A percentile compares a stretch with the other conserved stretches of the same genome.
phyloP scores from a whole-genome alignment of 1,139 yeast species.

The Meyerozyma smithsonii region DNA sequence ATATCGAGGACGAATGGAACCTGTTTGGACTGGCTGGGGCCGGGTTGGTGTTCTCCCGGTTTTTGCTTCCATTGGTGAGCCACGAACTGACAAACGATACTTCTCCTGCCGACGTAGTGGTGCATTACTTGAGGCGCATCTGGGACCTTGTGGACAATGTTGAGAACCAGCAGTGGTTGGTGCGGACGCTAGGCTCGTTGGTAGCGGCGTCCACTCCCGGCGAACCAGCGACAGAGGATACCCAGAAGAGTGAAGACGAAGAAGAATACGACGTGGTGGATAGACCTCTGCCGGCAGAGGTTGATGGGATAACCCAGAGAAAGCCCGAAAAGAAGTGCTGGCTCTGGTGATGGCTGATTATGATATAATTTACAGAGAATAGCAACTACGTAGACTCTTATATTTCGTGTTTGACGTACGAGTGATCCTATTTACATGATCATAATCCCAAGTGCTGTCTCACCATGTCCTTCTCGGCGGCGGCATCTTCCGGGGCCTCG shows the following conservation, averaged over 20 bases:
- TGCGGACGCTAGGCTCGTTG: background rate
- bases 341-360: slow-evolving; percentile 21
- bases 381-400: slow-evolving; percentile 3
- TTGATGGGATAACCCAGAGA: slow-evolving; percentile 13
- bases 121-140: slow-evolving; percentile 7
- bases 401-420: slow-evolving; percentile 4
- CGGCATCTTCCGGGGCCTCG: slow-evolving; percentile 32
- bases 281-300: slow-evolving; percentile 19
- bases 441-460: slow-evolving; percentile 20
- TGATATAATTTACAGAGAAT: slow-evolving; percentile 1
- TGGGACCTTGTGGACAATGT: slow-evolving; percentile 2
- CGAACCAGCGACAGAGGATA: background rate
- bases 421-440: slow-evolving; percentile 7
- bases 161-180: background rate
- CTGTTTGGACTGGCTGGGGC: slow-evolving; percentile 26
- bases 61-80: slow-evolving; percentile 11
- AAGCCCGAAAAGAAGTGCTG: slow-evolving; percentile 20
- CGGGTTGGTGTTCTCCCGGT: slow-evolving; percentile 31
- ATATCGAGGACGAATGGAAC: slow-evolving; percentile 16
- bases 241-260: slow-evolving; percentile 7
- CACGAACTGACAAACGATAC: background rate
- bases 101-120: background rate
- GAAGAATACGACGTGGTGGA: slow-evolving; percentile 45
- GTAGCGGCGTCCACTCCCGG: slow-evolving; percentile 1
- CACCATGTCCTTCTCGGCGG: slow-evolving; percentile 30